Evolutionary conservation across 176 grass and related monocot species (phyloP), one percentile per base, ranked within the genome.

Genomic region (Oryza officinalis): DNA sequence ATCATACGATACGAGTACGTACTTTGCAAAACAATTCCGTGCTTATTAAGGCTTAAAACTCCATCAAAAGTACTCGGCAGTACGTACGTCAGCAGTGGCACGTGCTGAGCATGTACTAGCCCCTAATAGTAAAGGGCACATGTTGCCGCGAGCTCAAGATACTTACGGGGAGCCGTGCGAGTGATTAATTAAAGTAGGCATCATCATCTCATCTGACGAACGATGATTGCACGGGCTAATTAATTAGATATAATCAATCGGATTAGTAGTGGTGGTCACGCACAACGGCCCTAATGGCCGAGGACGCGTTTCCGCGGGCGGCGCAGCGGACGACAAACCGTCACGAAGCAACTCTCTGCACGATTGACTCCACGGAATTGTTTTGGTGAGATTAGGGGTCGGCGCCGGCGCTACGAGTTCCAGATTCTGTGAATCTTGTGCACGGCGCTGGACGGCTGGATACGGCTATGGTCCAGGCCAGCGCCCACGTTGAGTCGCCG

Each of bases 301-400:
- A 47, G 26, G 37, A 71, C 90, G 87, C 87, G 91, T 88, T 90
- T 87, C 78, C 91, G 84, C 67, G 87, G 84, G 88, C 81, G 84
- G 84, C 84, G 5, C 84, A 49, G 84, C 83, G 9, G 69, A 13
- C 52, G 22, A 69, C 72, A n/a, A n/a, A n/a, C n/a, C n/a, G 89
- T 77, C 76, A 84, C 75, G 18, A n/a, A 22, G 52, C 52, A 22
- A 3, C 52, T 8, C 52, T 8, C 18, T 18, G 52, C 52, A 22
- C 50, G 50, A 54, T 57, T 57, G 18, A 54, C 13, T 50, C 50
- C 0, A 4, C 50, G 1, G 50, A 54, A 20, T 54, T 57, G 17
- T 57, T 57, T 57, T 3, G 1, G 50, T 54, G 33, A 35, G 33
- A 35, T 35, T 35, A 35, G 15, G 47, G 50, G 50, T 18, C 50